Base-by-base conservation (phyloP, 805 yeast genomes). In the Ogataea methylovora region DNA sequence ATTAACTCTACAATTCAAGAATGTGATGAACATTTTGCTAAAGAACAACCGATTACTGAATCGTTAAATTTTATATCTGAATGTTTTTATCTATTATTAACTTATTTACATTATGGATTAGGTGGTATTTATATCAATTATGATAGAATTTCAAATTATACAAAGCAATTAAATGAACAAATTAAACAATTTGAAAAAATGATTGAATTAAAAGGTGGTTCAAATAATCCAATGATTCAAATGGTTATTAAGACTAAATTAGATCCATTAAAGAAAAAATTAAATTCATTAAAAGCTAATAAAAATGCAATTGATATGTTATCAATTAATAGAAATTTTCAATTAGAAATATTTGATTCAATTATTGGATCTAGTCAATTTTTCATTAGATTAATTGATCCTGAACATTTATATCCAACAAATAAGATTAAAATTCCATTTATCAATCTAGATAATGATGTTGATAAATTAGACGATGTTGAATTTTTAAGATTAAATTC, bases 61-160 rank as follows among this genome's bases (percentile, higher is more conserved):
- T 42, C 50, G 25, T 32, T 56, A 24, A 90, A 92, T 49, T 92
- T 92, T 54, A 85, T 92, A n/a, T 78, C 95, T 8, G 92, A 90
- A 44, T 81, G 94, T 48, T 92, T 87, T 56, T 92, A 70, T 49
- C 54, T 92, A 36, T 76, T 88, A 5, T 64, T 82, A 33, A 77
- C 94, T 0, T 87, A 81, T 53, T 58, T 85, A 32, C 88, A 90
- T 45, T 92, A 83, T 59, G 98, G 97, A 28, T 63, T 85, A 27
- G 94, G 94, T 17, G 97, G 97, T 32, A 60, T 82, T 0, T 58
- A 71, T 37, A 67, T 75, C 29, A 66, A 64, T 30, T 73, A 76
- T 39, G 76, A 73, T 29, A 73, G 79, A 38, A 49, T 79, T 22
- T 65, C 65, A 41, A 63, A 65, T 21, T 62, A 67, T 38, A 58